phyloP scores from a whole-genome alignment of 495 filamentous ascomycete genomes.

The Penicillium malachiteum region DNA sequence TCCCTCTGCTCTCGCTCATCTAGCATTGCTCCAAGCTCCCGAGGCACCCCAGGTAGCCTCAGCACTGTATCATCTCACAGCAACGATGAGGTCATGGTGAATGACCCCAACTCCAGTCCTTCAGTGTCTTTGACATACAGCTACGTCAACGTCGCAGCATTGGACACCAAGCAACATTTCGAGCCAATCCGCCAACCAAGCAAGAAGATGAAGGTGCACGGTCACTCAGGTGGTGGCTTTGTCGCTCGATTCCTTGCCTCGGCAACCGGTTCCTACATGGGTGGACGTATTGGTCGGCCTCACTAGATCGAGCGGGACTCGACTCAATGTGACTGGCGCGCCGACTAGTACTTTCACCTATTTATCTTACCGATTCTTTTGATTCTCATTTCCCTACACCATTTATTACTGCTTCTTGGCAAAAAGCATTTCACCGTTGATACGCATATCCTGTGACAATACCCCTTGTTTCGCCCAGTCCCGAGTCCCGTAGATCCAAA shows the following conservation, averaged over 20 bases:
- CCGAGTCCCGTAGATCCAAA: too few species aligned
- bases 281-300: conserved; percentile 35
- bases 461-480: conserved; percentile 11
- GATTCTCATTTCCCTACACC: background rate
- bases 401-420: conserved; percentile 13
- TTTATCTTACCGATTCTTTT: background rate
- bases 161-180: conserved; percentile 25
- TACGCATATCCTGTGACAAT: conserved; percentile 24
- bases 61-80: conserved; percentile 42
- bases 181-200: conserved; percentile 34
- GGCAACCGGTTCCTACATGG: conserved; percentile 45
- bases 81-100: conserved; percentile 37
- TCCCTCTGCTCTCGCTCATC: conserved; percentile 52
- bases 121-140: conserved; percentile 29
- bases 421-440: conserved; percentile 23
- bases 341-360: background rate
- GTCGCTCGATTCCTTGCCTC: conserved; percentile 48
- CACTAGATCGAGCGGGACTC: conserved; percentile 30
- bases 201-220: conserved; percentile 43
- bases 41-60: conserved; percentile 42
- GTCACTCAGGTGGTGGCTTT: conserved; percentile 27
- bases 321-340: conserved; percentile 3
- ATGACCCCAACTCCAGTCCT: conserved; percentile 35
- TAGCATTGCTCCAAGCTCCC: conserved; percentile 42
- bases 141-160: conserved; percentile 32